Percentiles rank a stretch among this genome's conserved stretches.
Evolutionary conservation across 1,284 basidiomycete genomes (phyloP).

Genomic region (Trichosporon inkin): DNA sequence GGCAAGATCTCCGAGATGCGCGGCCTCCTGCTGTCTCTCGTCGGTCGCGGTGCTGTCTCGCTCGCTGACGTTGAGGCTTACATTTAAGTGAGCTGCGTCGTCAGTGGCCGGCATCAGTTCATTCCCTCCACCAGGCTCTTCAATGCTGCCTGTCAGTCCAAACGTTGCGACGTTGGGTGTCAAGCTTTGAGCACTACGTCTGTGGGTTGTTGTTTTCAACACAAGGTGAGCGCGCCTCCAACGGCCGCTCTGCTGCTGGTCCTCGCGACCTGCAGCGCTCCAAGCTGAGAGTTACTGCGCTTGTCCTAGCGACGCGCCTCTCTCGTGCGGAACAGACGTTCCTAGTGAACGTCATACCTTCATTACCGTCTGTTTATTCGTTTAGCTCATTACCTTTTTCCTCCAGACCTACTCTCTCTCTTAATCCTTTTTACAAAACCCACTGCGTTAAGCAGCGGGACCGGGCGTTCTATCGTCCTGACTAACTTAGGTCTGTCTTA

Average conservation of each 20-base stretch:
- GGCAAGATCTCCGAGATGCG: slow-evolving; percentile 28
- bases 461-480: neutral
- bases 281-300: neutral
- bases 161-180: slow-evolving; percentile 8
- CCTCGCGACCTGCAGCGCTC: neutral
- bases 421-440: slow-evolving; percentile 4
- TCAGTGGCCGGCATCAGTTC: neutral
- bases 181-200: slow-evolving; percentile 8
- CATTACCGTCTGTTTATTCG: neutral
- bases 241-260: slow-evolving; percentile 3
- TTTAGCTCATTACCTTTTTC: slow-evolving; percentile 8
- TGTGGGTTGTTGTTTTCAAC: slow-evolving; percentile 10
- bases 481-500: neutral
- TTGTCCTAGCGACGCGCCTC: neutral
- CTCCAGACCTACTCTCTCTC: slow-evolving; percentile 3
- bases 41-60: slow-evolving; percentile 29
- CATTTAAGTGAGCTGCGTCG: slow-evolving; percentile 13
- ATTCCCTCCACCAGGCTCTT: neutral
- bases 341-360: neutral
- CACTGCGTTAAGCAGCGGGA: neutral
- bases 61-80: slow-evolving; percentile 28
- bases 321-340: neutral
- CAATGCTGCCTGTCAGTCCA: neutral
- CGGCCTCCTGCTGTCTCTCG: slow-evolving; percentile 26
- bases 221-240: slow-evolving; percentile 8